Percentiles rank a stretch among this genome's conserved stretches.
These are phyloP conservation scores for Eucalyptus polybractea DNA, from an alignment of 345 rosid species.

Conservation along the genomic window DNA sequence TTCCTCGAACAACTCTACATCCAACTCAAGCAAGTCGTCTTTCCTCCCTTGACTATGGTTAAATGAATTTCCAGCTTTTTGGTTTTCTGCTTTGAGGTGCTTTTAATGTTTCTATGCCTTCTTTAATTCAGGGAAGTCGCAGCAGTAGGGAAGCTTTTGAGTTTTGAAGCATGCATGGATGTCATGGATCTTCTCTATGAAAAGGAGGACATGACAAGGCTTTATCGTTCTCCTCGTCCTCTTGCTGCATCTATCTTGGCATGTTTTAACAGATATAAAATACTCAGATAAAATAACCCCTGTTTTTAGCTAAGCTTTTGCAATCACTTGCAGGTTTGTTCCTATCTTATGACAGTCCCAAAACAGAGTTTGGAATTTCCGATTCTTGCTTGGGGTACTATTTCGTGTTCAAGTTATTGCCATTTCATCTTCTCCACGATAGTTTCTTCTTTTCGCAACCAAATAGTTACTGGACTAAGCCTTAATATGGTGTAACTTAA, in stretches of 20 bases:
- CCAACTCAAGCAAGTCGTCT: constrained; percentile 40
- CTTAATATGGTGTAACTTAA: background rate
- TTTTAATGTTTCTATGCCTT: background rate
- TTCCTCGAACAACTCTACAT: constrained; percentile 43
- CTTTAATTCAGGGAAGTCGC: constrained; percentile 43
- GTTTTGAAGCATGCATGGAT: constrained; percentile 70
- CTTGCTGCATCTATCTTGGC: constrained; percentile 77
- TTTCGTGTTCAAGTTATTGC: background rate
- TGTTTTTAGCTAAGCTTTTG: background rate
- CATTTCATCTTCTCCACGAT: background rate
- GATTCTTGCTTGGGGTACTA: constrained; percentile 72
- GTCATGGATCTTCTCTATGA: constrained; percentile 87
- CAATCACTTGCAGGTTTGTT: constrained; percentile 40
- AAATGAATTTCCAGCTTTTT: background rate
- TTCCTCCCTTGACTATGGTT: background rate
- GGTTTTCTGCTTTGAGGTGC: background rate
- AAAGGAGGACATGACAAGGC: constrained; percentile 41
- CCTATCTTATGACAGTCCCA: constrained; percentile 58
- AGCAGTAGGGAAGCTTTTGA: constrained; percentile 50
- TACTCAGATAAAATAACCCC: background rate
- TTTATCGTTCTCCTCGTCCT: constrained; percentile 34
- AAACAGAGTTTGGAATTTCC: constrained; percentile 70
- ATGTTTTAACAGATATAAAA: constrained; percentile 4
- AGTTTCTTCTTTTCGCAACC: background rate
- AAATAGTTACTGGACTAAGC: background rate